A percentile compares a stretch with the other conserved stretches of the same genome.
Conservation (phyloP, 192 early-diverging fungal genomes). For the Backusella circina region DNA sequence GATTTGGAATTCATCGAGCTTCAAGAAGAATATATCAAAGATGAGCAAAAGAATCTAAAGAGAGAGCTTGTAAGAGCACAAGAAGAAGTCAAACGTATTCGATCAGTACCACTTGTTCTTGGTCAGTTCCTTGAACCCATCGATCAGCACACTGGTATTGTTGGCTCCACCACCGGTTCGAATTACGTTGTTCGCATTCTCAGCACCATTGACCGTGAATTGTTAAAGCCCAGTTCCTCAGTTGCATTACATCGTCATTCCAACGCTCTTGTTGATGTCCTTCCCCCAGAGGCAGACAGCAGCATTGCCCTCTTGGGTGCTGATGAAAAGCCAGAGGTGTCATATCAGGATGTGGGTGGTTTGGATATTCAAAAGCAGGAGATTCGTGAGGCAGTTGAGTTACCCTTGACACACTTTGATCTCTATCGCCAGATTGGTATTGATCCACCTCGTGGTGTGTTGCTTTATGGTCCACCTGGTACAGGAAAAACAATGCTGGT, state of each 20-base stretch:
- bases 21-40: conserved; percentile 99
- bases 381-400: conserved; percentile 93
- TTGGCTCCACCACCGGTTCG: conserved; percentile 88
- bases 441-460: conserved; percentile 97
- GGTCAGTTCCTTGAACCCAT: conserved; percentile 99
- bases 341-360: conserved; percentile 81
- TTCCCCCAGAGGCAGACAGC: conserved; percentile 94
- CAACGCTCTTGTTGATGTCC: conserved; percentile 93
- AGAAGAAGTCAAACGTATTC: conserved; percentile 98
- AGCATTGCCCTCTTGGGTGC: conserved; percentile 84
- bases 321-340: conserved; percentile 78
- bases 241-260: conserved; percentile 97
- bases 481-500: conserved; percentile 99
- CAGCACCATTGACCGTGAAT: conserved; percentile 94
- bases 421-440: conserved; percentile 98
- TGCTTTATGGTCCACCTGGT: conserved; percentile 98
- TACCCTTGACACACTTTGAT: conserved; percentile 97
- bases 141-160: conserved; percentile 95
- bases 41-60: conserved; percentile 97
- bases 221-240: conserved; percentile 90
- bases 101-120: conserved; percentile 96
- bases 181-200: conserved; percentile 94
- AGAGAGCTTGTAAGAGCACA: conserved; percentile 91
- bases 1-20: conserved; percentile 94
- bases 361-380: conserved; percentile 92